Conservation (phyloP, 108 stramenopile species). For the Nitzschia putrida region DNA sequence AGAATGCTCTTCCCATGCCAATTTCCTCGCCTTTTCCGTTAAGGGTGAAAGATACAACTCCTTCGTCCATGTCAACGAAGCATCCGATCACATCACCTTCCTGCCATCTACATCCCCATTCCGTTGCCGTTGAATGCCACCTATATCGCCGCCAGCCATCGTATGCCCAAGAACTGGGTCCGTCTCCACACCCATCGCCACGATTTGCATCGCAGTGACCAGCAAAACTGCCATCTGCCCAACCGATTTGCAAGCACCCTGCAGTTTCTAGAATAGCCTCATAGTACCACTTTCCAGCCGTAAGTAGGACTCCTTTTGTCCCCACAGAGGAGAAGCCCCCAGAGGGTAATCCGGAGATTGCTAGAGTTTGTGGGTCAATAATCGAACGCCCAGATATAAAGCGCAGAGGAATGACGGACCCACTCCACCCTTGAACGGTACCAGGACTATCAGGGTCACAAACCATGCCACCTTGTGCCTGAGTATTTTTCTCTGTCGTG, state of each 20-base stretch:
- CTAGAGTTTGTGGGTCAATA: slow-evolving; percentile 64
- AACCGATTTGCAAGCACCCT: slow-evolving; percentile 94
- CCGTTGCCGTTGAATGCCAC: slow-evolving; percentile 87
- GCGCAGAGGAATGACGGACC: slow-evolving; percentile 66
- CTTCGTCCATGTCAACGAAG: slow-evolving; percentile 86
- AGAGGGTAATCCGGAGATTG: slow-evolving; percentile 73
- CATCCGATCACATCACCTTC: slow-evolving; percentile 90
- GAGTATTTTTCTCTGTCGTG: neutral
- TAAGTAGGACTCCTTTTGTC: slow-evolving; percentile 78
- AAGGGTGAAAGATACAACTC: slow-evolving; percentile 82
- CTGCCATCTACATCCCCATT: slow-evolving; percentile 94
- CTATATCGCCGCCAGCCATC: slow-evolving; percentile 94
- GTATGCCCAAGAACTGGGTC: slow-evolving; percentile 90
- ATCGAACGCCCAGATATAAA: slow-evolving; percentile 73
- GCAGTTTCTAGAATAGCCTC: slow-evolving; percentile 87
- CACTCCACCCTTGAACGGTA: slow-evolving; percentile 51
- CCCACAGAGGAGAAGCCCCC: slow-evolving; percentile 89
- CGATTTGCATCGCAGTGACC: slow-evolving; percentile 85
- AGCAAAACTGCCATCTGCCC: slow-evolving; percentile 87
- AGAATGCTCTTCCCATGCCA: slow-evolving; percentile 87
- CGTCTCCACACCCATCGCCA: slow-evolving; percentile 94
- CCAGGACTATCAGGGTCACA: neutral
- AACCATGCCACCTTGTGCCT: neutral
- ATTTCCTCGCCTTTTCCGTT: slow-evolving; percentile 89
- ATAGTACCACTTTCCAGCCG: slow-evolving; percentile 93